Conservation (phyloP, 2,329 filamentous ascomycete species). For the Celoporthe dispersa region DNA sequence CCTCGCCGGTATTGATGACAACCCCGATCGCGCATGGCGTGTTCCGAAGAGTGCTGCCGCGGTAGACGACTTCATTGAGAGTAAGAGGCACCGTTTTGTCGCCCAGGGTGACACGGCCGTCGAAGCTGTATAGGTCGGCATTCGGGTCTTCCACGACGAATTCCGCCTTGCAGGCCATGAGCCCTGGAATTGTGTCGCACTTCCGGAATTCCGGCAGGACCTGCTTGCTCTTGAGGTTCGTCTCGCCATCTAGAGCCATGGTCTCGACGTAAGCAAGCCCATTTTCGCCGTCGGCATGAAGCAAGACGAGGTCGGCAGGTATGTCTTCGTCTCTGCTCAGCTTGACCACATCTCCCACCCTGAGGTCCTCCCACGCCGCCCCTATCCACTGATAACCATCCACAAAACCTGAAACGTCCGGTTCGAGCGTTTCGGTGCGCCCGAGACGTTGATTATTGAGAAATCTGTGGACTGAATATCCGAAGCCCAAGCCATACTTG, state of each 20-base stretch:
- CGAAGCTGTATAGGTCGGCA: slow-evolving; percentile 75
- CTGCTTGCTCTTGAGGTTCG: slow-evolving; percentile 79
- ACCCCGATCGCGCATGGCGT: slow-evolving; percentile 74
- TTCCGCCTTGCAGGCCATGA: slow-evolving; percentile 61
- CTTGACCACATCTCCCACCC: slow-evolving; percentile 54
- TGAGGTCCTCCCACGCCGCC: slow-evolving; percentile 50
- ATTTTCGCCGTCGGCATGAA: slow-evolving; percentile 78
- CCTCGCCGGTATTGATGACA: slow-evolving; percentile 85
- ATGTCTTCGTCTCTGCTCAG: slow-evolving; percentile 73
- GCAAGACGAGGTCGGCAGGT: slow-evolving; percentile 80
- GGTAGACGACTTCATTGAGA: slow-evolving; percentile 80
- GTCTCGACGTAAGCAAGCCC: slow-evolving; percentile 83
- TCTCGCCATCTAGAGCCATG: slow-evolving; percentile 84
- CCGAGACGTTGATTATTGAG: neutral
- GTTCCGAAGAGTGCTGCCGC: slow-evolving; percentile 84
- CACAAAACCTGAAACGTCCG: neutral
- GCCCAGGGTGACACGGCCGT: slow-evolving; percentile 66
- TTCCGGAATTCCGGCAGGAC: slow-evolving; percentile 62
- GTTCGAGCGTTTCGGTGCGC: neutral
- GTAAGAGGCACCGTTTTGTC: slow-evolving; percentile 71
- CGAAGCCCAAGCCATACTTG: slow-evolving; percentile 37
- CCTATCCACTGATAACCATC: slow-evolving; percentile 55
- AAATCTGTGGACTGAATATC: neutral
- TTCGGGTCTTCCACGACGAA: slow-evolving; percentile 80
- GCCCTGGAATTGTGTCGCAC: slow-evolving; percentile 58